Evolutionary conservation across 2,329 filamentous ascomycete genomes (phyloP), one percentile per base, ranked within the genome.

Genomic region (Chaetomiaceae sp.): DNA sequence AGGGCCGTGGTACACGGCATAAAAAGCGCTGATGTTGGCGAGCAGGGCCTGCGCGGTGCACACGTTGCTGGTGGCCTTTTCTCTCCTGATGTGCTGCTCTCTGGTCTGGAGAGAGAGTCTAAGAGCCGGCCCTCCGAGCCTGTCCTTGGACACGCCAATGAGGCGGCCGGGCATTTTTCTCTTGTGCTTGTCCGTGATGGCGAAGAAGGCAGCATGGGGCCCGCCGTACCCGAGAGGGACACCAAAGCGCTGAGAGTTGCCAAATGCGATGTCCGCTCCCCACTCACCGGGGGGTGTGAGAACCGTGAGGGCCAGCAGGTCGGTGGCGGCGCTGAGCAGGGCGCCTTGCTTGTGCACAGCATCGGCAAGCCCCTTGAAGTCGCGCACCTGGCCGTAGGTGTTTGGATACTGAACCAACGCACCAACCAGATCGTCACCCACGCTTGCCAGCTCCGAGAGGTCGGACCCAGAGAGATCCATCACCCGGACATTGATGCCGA

Each of bases 31-130:
- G 89, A 96, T 96, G 70, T 97, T 97, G 33, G 92, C 92, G 47
- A 96, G 77, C 23, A 97, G 75, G 8, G 92, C 92, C 72, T 97
- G 92, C 1, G 92, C 91, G 1, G 92, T 97, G 75, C 92, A 97
- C 55, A 96, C 91, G 67, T 97, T 97, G 75, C 90, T 96, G 1
- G 92, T 97, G 1, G 92, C 92, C 79, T 96, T 96, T 69, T 97
- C 92, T 65, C 92, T 82, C 60, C 92, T 82, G 67, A 97, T 96
- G 69, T 97, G 92, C 74, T 97, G 92, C 73, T 97, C 92, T 63
- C 92, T 80, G 9, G 92, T 96, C 73, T 97, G 92, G 48, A 96
- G 75, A 16, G 92, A 88, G 65, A 96, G 73, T 63, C 92, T 81
- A 60, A 95, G 84, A 5, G 91, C 92, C 11, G 80, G 85, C 58